Evolutionary conservation across 1,284 basidiomycete genomes (phyloP).

Genomic region (Marasmius fiardii): DNA sequence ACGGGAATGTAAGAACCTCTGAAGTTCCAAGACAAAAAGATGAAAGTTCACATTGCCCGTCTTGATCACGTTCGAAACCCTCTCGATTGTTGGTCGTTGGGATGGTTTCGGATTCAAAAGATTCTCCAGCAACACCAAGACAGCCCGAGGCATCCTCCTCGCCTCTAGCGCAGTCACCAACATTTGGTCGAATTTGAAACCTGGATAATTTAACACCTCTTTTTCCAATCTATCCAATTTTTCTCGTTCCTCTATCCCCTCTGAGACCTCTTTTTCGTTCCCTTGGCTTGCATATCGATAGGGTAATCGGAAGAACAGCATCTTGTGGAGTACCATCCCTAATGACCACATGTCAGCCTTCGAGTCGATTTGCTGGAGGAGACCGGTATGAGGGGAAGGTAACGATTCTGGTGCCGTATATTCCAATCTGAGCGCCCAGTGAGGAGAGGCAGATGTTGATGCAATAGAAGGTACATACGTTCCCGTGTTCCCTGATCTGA

Average conservation of each 20-base stretch:
- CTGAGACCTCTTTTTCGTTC: constrained; percentile 37
- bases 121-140: constrained; percentile 69
- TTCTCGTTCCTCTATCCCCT: constrained; percentile 40
- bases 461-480: no score
- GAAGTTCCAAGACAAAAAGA: not conserved
- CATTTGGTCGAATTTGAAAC: constrained; percentile 63
- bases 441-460: not conserved
- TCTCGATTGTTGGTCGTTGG: constrained; percentile 67
- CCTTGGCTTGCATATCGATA: constrained; percentile 46
- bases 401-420: constrained; percentile 87
- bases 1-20: not conserved
- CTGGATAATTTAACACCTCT: constrained; percentile 75
- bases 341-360: constrained; percentile 90
- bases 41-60: constrained; percentile 38
- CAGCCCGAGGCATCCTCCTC: constrained; percentile 64
- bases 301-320: constrained; percentile 84
- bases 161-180: constrained; percentile 57
- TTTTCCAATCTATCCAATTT: constrained; percentile 65
- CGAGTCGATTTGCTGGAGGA: constrained; percentile 73
- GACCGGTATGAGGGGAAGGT: constrained; percentile 62
- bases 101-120: constrained; percentile 62
- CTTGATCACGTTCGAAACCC: constrained; percentile 60
- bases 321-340: constrained; percentile 90
- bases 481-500: constrained; percentile 87
- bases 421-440: constrained; percentile 75